These are phyloP conservation scores for Plasmodium blacklocki DNA, from an alignment of 169 alveolate genomes.

Conservation along the genomic window DNA sequence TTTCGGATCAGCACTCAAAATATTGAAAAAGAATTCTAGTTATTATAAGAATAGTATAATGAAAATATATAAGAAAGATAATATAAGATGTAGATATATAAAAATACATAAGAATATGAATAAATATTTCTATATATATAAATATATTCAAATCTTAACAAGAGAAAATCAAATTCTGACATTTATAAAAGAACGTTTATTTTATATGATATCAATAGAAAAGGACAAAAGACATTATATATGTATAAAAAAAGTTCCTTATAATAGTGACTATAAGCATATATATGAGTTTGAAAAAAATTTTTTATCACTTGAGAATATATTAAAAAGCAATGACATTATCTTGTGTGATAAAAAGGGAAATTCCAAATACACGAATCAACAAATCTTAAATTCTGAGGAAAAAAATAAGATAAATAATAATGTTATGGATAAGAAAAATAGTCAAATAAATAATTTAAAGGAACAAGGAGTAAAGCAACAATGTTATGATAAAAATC, in stretches of 20 bases:
- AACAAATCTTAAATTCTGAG: no score
- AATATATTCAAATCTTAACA: neutral
- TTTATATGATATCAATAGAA: constrained; percentile 27
- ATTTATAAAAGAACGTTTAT: constrained; percentile 25
- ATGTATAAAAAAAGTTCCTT: constrained; percentile 31
- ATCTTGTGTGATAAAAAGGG: no score
- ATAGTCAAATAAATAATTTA: no score
- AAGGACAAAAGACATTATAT: constrained; percentile 45
- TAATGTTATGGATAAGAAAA: no score
- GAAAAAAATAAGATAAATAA: no score
- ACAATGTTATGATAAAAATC: no score
- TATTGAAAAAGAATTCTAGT: neutral
- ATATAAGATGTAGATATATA: constrained; percentile 33
- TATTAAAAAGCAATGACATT: neutral
- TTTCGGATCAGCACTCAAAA: constrained; percentile 9
- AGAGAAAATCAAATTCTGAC: constrained; percentile 1
- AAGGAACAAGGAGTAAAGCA: no score
- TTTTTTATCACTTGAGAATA: neutral
- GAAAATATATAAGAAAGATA: constrained; percentile 10
- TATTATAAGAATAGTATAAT: neutral
- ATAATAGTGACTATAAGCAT: neutral
- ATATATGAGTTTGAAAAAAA: neutral
- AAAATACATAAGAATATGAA: constrained; percentile 26
- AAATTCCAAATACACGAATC: no score
- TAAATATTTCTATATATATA: constrained; percentile 41